Percentiles rank a stretch among this genome's conserved stretches.
Evolutionary conservation across 345 rosid species (phyloP).

Genomic region (Aegle marmelos): DNA sequence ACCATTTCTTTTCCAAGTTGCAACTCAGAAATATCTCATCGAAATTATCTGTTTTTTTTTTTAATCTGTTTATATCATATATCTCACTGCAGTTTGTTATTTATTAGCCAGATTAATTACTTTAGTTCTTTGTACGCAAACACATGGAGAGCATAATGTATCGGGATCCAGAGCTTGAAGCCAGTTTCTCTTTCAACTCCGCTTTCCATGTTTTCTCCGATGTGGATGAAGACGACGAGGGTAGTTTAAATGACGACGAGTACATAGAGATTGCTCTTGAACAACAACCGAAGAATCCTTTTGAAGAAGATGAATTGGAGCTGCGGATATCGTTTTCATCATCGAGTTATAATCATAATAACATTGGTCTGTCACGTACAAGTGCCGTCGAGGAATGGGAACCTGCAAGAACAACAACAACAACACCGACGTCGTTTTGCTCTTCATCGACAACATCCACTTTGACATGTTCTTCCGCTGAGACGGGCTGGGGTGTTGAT

Average conservation of each 20-base stretch:
- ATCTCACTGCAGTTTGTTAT: not conserved
- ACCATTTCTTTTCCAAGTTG: not conserved
- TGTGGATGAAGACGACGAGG: not conserved
- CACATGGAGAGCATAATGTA: not conserved
- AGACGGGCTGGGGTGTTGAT: not conserved
- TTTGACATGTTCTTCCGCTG: not conserved
- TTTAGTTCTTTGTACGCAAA: no score
- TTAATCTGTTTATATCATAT: not conserved
- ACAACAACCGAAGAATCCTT: not conserved
- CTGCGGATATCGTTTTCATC: constrained; percentile 37
- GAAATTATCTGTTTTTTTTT: not conserved
- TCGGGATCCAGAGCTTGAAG: constrained; percentile 19
- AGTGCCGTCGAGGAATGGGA: not conserved
- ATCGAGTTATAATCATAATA: not conserved
- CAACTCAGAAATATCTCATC: not conserved
- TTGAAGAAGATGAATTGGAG: constrained; percentile 13
- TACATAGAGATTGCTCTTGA: constrained; percentile 40
- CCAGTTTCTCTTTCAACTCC: constrained; percentile 26
- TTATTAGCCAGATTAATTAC: not conserved
- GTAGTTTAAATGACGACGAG: constrained; percentile 21
- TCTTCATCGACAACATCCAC: not conserved
- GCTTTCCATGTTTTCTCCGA: constrained; percentile 20
- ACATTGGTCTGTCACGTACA: not conserved
- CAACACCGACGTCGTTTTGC: not conserved
- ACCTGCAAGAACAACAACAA: not conserved